Evolutionary conservation across 2,329 filamentous ascomycete species (phyloP).

Genomic region (Fusarium clavum): DNA sequence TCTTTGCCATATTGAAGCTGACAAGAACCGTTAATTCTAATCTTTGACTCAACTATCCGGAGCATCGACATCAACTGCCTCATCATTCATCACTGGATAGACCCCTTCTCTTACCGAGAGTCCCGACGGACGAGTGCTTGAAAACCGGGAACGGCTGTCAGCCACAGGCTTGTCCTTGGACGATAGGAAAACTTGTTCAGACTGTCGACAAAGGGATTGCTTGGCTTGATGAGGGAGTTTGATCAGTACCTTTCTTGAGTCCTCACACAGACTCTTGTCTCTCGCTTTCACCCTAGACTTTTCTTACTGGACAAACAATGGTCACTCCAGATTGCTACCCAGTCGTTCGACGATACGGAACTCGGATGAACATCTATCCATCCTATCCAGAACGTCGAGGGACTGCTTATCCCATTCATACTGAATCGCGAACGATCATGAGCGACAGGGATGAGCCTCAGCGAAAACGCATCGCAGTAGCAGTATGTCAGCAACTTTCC

Average conservation of each 20-base stretch:
- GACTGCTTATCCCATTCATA: conserved; percentile 31
- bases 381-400: conserved; percentile 42
- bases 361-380: conserved; percentile 33
- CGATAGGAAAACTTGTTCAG: neutral
- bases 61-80: neutral
- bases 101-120: conserved; percentile 11
- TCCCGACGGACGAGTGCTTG: conserved; percentile 35
- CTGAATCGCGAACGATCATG: conserved; percentile 48
- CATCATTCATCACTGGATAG: conserved; percentile 9
- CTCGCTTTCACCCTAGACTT: conserved; percentile 4
- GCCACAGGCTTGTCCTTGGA: conserved; percentile 7
- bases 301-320: conserved; percentile 25
- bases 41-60: conserved; percentile 10
- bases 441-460: conserved; percentile 53
- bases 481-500: conserved; percentile 57
- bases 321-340: conserved; percentile 38
- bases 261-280: neutral
- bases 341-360: conserved; percentile 36
- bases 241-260: conserved; percentile 2
- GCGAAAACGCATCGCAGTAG: conserved; percentile 69
- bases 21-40: conserved; percentile 1
- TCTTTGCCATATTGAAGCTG: conserved; percentile 2
- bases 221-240: conserved; percentile 27
- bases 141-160: conserved; percentile 19
- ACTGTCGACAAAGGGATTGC: conserved; percentile 3